Evolutionary conservation across 2,329 filamentous ascomycete genomes (phyloP).

Genomic region (Zasmidium angulare): DNA sequence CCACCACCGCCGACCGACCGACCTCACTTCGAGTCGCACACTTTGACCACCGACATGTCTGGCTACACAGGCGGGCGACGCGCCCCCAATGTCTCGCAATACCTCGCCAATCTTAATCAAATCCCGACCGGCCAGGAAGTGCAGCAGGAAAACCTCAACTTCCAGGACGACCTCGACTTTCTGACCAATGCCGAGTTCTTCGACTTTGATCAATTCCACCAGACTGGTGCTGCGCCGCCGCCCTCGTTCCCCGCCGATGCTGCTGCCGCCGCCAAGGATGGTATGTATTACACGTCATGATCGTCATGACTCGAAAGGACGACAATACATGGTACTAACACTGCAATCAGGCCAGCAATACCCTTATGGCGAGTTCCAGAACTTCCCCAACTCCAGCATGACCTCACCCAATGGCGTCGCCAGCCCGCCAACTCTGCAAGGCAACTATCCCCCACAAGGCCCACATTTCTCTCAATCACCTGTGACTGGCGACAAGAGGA

Average conservation of each 20-base stretch:
- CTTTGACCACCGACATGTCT: conserved; percentile 56
- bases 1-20: neutral
- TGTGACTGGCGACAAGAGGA: conserved; percentile 46
- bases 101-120: conserved; percentile 81
- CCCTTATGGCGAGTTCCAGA: conserved; percentile 48
- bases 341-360: conserved; percentile 37
- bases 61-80: conserved; percentile 72
- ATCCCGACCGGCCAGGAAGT: conserved; percentile 63
- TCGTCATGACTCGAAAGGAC: neutral
- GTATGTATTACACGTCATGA: conserved; percentile 5
- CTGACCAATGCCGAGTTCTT: conserved; percentile 63
- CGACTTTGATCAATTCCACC: conserved; percentile 59
- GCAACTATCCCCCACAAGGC: conserved; percentile 29
- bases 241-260: conserved; percentile 6
- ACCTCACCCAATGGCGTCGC: conserved; percentile 28
- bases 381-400: conserved; percentile 32
- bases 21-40: neutral
- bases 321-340: conserved; percentile 11
- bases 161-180: conserved; percentile 54
- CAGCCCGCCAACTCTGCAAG: conserved; percentile 30
- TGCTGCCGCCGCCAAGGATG: conserved; percentile 14
- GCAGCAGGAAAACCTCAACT: conserved; percentile 53
- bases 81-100: conserved; percentile 84
- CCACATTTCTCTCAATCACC: conserved; percentile 21
- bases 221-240: neutral